Evolutionary conservation across 192 early-diverging fungal species (phyloP).

Genomic region (Umbelopsis sp.): DNA sequence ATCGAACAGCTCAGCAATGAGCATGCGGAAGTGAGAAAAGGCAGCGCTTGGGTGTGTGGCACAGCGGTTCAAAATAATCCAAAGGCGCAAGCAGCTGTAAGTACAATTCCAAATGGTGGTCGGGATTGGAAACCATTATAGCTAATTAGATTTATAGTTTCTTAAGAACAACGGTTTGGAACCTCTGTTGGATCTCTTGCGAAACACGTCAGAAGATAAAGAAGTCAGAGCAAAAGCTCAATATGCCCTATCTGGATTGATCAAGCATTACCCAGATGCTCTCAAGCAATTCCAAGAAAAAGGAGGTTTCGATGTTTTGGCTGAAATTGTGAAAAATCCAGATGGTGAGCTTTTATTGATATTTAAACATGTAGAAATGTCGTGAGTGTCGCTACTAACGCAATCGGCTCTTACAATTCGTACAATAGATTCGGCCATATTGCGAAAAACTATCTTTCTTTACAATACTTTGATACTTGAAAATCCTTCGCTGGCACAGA

Average conservation of each 20-base stretch:
- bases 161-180: conserved; percentile 50
- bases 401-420: neutral
- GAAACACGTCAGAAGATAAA: conserved; percentile 34
- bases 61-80: conserved; percentile 95
- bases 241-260: conserved; percentile 70
- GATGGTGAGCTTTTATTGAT: conserved; percentile 37
- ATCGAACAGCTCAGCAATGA: conserved; percentile 54
- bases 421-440: conserved; percentile 39
- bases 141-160: conserved; percentile 36
- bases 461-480: conserved; percentile 67
- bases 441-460: conserved; percentile 65
- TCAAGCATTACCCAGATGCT: conserved; percentile 61
- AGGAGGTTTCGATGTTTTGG: conserved; percentile 49
- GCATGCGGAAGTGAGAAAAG: conserved; percentile 63
- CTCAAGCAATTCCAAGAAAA: conserved; percentile 57
- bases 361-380: neutral
- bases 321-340: conserved; percentile 48
- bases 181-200: conserved; percentile 50
- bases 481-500: conserved; percentile 45
- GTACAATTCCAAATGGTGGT: conserved; percentile 14
- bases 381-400: neutral
- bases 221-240: conserved; percentile 67
- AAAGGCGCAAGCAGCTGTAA: conserved; percentile 73
- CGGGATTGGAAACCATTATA: neutral
- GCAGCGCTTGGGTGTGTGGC: conserved; percentile 88